A percentile compares a stretch with the other conserved stretches of the same genome.
Conservation (phyloP, 257 asterid species). For the Lycium ferocissimum region DNA sequence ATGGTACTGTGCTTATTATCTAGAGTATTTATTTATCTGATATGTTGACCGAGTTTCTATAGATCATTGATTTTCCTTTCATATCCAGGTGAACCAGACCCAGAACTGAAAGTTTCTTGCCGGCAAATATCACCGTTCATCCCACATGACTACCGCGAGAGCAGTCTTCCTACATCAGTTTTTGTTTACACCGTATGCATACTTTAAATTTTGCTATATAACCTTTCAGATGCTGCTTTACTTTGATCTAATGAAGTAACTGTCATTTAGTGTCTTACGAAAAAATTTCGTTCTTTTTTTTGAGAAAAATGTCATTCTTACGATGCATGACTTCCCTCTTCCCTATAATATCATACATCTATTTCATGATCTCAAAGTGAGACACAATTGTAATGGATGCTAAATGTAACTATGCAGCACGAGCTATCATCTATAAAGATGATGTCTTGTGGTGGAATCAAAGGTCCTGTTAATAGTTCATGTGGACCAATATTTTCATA, state of each 20-base stretch:
- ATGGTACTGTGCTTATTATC: constrained; percentile 55
- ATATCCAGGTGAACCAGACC: constrained; percentile 95
- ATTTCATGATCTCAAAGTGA: background rate
- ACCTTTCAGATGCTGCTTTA: constrained; percentile 9
- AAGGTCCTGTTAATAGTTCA: background rate
- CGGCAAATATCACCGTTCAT: constrained; percentile 98
- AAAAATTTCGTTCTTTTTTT: background rate
- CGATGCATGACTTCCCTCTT: background rate
- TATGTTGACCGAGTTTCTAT: constrained; percentile 25
- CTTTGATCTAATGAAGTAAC: constrained; percentile 12
- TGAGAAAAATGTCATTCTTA: background rate
- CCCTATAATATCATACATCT: constrained; percentile 7
- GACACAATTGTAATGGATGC: background rate
- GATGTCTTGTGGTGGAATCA: background rate
- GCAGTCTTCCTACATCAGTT: constrained; percentile 98
- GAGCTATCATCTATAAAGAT: background rate
- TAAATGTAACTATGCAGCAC: background rate
- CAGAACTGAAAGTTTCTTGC: constrained; percentile 92
- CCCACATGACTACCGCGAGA: constrained; percentile 93
- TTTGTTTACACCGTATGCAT: constrained; percentile 92
- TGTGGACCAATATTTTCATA: background rate
- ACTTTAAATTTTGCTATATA: constrained; percentile 26
- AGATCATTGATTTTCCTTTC: constrained; percentile 31
- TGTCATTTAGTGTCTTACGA: background rate
- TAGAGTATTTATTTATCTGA: constrained; percentile 26